A percentile compares a stretch with the other conserved stretches of the same genome.
phyloP scores from a whole-genome alignment of 495 filamentous ascomycete species.

The Ramalina intermedia region DNA sequence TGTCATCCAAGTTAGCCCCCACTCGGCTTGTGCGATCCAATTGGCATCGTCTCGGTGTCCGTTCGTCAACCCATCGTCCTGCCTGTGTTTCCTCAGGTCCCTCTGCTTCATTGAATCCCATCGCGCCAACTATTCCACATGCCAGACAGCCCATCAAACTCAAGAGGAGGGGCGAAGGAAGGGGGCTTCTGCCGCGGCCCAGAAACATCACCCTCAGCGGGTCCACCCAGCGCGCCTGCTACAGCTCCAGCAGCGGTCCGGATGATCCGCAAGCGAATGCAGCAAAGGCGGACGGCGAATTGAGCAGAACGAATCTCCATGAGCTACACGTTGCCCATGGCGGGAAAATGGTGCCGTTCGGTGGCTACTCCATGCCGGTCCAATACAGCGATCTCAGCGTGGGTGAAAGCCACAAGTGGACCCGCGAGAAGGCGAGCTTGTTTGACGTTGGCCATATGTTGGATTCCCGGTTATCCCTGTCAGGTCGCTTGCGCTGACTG shows the following conservation, averaged over 20 bases:
- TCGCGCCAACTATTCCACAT: too few species aligned
- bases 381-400: conserved; percentile 66
- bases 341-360: conserved; percentile 95
- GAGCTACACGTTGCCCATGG: conserved; percentile 66
- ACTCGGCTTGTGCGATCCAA: too few species aligned
- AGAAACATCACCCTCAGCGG: too few species aligned
- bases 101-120: too few species aligned
- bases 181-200: too few species aligned
- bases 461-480: conserved; percentile 5
- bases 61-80: too few species aligned
- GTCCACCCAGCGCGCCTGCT: neutral
- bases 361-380: conserved; percentile 84
- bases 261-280: conserved; percentile 1
- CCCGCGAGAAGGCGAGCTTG: conserved; percentile 68
- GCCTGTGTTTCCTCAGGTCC: too few species aligned
- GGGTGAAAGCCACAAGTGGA: conserved; percentile 72
- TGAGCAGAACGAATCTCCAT: conserved; percentile 53
- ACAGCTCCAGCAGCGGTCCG: neutral
- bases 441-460: conserved; percentile 66
- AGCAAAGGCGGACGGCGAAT: conserved; percentile 1
- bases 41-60: too few species aligned
- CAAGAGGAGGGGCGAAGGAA: too few species aligned
- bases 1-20: too few species aligned
- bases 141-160: too few species aligned
- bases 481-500: neutral